phyloP scores from a whole-genome alignment of 371 early-diverging fungal species.

The Sporodiniella umbellata region DNA sequence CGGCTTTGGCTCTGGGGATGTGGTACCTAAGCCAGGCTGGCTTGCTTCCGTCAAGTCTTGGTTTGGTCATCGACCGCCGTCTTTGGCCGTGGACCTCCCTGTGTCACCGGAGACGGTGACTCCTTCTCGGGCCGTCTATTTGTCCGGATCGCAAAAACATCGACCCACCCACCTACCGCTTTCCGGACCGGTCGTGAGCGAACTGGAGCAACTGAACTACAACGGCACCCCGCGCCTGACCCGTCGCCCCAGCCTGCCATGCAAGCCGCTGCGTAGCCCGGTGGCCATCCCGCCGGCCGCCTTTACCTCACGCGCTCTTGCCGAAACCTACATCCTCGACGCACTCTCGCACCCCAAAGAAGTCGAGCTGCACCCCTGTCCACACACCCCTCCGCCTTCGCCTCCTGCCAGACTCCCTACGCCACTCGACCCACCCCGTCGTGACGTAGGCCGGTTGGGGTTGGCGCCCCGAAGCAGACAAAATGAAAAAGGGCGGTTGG shows the following conservation, averaged over 20 bases:
- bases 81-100: too few relatives aligned
- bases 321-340: conserved; percentile 19
- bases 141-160: conserved; percentile 27
- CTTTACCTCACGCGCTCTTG: conserved; percentile 8
- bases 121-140: conserved; percentile 24
- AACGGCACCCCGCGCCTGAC: conserved; percentile 11
- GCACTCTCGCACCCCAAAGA: conserved; percentile 17
- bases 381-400: conserved; percentile 14
- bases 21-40: conserved; percentile 27
- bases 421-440: too few relatives aligned
- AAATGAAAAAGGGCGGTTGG: too few relatives aligned
- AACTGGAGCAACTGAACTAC: conserved; percentile 35
- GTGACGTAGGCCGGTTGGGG: too few relatives aligned
- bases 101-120: conserved; percentile 6
- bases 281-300: conserved; percentile 21
- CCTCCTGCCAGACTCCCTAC: too few relatives aligned
- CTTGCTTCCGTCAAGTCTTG: conserved; percentile 47
- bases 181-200: conserved; percentile 27
- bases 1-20: conserved; percentile 20
- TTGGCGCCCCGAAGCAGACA: too few relatives aligned
- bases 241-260: neutral
- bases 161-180: conserved; percentile 27
- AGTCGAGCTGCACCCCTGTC: conserved; percentile 10
- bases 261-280: conserved; percentile 1
- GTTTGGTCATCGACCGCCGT: conserved; percentile 36